These are phyloP conservation scores for Apiospora rasikravindrae DNA, from an alignment of 2,329 filamentous ascomycete species.

Conservation along the genomic window DNA sequence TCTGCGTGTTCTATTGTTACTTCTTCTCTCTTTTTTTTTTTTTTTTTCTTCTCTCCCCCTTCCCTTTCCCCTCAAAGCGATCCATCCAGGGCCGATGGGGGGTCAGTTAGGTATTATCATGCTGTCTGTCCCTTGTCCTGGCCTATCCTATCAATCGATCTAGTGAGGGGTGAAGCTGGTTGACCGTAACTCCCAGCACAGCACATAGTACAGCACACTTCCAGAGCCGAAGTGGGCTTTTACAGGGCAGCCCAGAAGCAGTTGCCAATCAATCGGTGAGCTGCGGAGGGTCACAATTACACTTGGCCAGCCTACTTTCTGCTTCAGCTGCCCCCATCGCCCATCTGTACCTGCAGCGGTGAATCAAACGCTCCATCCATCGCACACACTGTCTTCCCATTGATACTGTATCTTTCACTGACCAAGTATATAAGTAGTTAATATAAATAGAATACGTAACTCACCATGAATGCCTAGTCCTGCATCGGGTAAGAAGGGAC, in stretches of 20 bases:
- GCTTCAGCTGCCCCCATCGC: constrained; percentile 2
- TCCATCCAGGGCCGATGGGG: constrained; percentile 2
- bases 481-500: no score
- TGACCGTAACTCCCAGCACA: constrained; percentile 17
- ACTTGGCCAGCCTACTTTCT: constrained; percentile 13
- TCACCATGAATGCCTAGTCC: no score
- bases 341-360: constrained; percentile 15
- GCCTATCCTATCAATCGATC: background rate
- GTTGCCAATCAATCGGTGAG: constrained; percentile 14
- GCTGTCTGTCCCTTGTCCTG: background rate
- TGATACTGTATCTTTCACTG: background rate
- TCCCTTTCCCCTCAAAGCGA: constrained; percentile 9
- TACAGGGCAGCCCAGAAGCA: background rate
- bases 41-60: no score
- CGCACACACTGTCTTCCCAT: background rate
- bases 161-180: background rate
- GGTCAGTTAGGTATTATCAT: background rate
- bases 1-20: constrained; percentile 7
- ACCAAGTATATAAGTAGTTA: no score
- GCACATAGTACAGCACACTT: constrained; percentile 13
- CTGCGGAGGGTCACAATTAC: constrained; percentile 14
- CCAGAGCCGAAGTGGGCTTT: constrained; percentile 8
- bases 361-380: constrained; percentile 12
- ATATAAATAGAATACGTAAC: no score
- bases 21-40: background rate